A percentile compares a stretch with the other conserved stretches of the same genome.
Conservation (phyloP, 805 yeast species). For the Pichia ethanolica region DNA sequence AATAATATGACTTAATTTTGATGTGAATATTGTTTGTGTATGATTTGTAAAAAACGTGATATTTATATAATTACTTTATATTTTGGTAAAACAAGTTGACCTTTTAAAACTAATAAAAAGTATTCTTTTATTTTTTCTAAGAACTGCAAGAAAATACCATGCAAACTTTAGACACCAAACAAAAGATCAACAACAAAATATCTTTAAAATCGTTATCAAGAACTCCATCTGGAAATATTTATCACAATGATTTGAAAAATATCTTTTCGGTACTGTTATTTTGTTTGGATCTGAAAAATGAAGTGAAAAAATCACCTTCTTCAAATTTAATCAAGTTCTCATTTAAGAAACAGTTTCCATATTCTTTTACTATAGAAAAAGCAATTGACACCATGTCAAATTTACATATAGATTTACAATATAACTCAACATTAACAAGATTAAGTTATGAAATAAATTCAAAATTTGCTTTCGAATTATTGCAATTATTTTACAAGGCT, state of each 20-base stretch:
- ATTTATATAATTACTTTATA: too few species aligned
- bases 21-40: too few species aligned
- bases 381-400: slow-evolving; percentile 48
- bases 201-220: slow-evolving; percentile 19
- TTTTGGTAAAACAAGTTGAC: too few species aligned
- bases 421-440: slow-evolving; percentile 42
- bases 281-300: slow-evolving; percentile 31
- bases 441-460: slow-evolving; percentile 46
- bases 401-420: slow-evolving; percentile 40
- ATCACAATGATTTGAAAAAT: slow-evolving; percentile 50
- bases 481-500: slow-evolving; percentile 49
- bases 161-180: background rate
- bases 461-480: slow-evolving; percentile 39
- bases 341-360: slow-evolving; percentile 33
- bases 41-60: too few species aligned
- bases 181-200: slow-evolving; percentile 1
- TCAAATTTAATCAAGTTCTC: background rate
- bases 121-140: too few species aligned
- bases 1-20: too few species aligned
- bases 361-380: slow-evolving; percentile 41
- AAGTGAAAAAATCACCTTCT: background rate
- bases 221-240: slow-evolving; percentile 47
- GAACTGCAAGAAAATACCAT: background rate
- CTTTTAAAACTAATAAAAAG: too few species aligned
- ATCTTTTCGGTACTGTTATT: slow-evolving; percentile 46